phyloP scores from a whole-genome alignment of 441 rosid species.

The Rhodomyrtus psidioides region DNA sequence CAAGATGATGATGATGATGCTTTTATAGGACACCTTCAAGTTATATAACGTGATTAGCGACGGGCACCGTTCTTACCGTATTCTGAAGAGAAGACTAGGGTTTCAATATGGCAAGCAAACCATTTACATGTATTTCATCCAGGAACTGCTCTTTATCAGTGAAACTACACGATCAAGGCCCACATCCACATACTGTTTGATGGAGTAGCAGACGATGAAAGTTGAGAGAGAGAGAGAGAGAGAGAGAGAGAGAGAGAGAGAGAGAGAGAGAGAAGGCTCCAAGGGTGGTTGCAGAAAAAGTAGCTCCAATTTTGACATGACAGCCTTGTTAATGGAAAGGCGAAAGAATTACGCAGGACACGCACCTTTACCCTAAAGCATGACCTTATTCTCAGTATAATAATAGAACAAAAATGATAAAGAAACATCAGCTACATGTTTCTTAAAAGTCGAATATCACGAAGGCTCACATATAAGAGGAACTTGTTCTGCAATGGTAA shows the following conservation, averaged over 20 bases:
- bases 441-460: too few relatives aligned
- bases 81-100: neutral
- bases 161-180: neutral
- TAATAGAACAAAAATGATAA: neutral
- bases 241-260: too few relatives aligned
- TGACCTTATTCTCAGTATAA: neutral
- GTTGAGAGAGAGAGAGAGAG: neutral
- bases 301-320: constrained; percentile 71
- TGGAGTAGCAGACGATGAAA: neutral
- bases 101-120: neutral
- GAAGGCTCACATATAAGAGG: neutral
- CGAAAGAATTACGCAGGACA: constrained; percentile 51
- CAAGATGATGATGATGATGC: neutral
- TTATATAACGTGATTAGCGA: neutral
- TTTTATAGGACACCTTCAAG: neutral
- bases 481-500: neutral
- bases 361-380: constrained; percentile 36
- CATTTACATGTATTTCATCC: neutral
- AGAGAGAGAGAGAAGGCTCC: constrained; percentile 7
- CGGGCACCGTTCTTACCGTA: neutral
- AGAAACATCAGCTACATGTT: neutral
- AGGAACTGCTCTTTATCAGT: neutral
- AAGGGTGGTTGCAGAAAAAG: constrained; percentile 53
- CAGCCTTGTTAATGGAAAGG: constrained; percentile 69
- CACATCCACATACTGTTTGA: neutral